Evolutionary conservation across 2,329 filamentous ascomycete genomes (phyloP), one percentile per base, ranked within the genome.

Genomic region (Podosphaera fusca): DNA sequence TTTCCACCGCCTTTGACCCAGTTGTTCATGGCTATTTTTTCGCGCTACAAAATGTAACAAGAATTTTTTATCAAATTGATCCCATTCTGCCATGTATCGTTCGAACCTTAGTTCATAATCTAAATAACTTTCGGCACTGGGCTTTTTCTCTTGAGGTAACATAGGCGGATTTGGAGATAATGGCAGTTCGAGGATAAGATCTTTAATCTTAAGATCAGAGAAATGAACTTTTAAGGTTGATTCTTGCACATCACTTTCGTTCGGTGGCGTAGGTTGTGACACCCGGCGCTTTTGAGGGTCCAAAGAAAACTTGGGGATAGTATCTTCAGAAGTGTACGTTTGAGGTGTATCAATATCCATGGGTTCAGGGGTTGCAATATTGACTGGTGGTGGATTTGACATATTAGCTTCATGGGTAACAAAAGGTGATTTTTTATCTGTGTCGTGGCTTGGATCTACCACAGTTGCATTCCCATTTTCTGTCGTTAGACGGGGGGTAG

Each of bases 291-390:
- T 78, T 35, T 77, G 75, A 5, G 79, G 73, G 4, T 72, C 68
- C 4, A 34, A 10, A 34, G 10, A 34, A 34, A 33, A 8, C 35
- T 56, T 56, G 3, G 55, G 55, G 12, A 9, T 21, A 21, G 36
- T 31, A 21, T 14, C 4, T 47, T 35, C 10, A 5, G 42, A 14
- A 21, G 40, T 8, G 12, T 64, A 61, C 8, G 58, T 61, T 53
- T 63, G 55, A 53, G 78, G 76, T 3, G 75, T 73, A 62, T 83
- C 80, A 55, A 83, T 81, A 60, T 83, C 80, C 80, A 83, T 83
- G 12, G 79, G 77, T 58, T 75, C 77, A 2, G 78, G 75, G 60
- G 75, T 79, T 35, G 55, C 47, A 29, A 40, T 40, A 30, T 52
- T 35, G 8, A 14, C 33, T 14, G 6, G n/a, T 14, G 14, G 8